Evolutionary conservation across 2,329 filamentous ascomycete genomes (phyloP).

Genomic region (Nannizziopsis barbatae): DNA sequence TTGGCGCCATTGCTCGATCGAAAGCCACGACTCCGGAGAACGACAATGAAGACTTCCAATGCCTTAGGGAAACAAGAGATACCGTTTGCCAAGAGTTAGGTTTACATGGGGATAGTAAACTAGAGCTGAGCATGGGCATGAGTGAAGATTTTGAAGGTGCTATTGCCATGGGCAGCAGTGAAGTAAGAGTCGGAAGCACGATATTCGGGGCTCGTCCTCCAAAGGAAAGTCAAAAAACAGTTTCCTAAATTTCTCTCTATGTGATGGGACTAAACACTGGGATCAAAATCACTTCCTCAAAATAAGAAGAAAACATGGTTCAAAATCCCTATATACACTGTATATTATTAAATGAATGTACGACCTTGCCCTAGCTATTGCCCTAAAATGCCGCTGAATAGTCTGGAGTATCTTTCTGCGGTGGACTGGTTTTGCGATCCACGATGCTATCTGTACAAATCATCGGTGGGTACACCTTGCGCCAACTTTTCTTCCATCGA

Average conservation of each 20-base stretch:
- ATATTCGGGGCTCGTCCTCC: slow-evolving; percentile 79
- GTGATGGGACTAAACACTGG: no score
- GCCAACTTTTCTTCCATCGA: slow-evolving; percentile 77
- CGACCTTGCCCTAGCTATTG: neutral
- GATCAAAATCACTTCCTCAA: no score
- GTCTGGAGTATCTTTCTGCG: neutral
- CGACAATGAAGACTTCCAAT: slow-evolving; percentile 84
- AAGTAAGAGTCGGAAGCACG: slow-evolving; percentile 85
- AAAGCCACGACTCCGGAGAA: slow-evolving; percentile 58
- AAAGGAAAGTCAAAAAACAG: slow-evolving; percentile 40
- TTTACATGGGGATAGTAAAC: slow-evolving; percentile 35
- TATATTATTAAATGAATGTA: slow-evolving; percentile 7
- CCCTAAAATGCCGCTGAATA: slow-evolving; percentile 2
- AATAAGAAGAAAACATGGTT: slow-evolving; percentile 54
- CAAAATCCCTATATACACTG: slow-evolving; percentile 10
- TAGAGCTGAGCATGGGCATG: slow-evolving; percentile 98
- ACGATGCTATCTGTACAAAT: slow-evolving; percentile 1
- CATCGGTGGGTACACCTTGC: slow-evolving; percentile 30
- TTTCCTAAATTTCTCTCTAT: no score
- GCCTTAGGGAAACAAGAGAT: slow-evolving; percentile 58
- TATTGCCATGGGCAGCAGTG: slow-evolving; percentile 67
- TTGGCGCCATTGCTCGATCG: slow-evolving; percentile 83
- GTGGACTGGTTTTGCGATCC: neutral
- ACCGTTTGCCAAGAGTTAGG: slow-evolving; percentile 53
- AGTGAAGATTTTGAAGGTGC: slow-evolving; percentile 91